A percentile compares a stretch with the other conserved stretches of the same genome.
Evolutionary conservation across 2,329 filamentous ascomycete genomes (phyloP).

Genomic region (Davidsoniella neocaledoniae): DNA sequence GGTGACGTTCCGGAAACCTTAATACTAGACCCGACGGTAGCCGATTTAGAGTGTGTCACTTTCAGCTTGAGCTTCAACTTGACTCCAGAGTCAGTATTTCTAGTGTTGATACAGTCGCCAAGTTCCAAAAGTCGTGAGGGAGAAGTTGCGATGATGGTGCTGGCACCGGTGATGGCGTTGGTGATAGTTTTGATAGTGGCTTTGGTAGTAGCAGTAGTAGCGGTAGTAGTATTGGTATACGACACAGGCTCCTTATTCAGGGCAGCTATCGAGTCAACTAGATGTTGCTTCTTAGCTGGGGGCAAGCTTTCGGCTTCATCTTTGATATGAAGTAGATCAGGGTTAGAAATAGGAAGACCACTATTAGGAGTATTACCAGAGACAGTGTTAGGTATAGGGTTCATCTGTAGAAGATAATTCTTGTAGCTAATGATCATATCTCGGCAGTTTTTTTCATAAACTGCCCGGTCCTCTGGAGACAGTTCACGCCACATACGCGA

Average conservation of each 20-base stretch:
- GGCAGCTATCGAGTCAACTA: no score
- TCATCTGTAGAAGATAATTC: slow-evolving; percentile 16
- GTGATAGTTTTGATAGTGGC: not conserved
- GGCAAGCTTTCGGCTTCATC: no score
- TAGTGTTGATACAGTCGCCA: no score
- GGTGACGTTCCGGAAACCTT: no score
- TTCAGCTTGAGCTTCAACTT: slow-evolving; percentile 2
- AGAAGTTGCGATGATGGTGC: not conserved
- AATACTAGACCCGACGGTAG: not conserved
- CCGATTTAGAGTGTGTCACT: not conserved
- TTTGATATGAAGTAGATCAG: not conserved
- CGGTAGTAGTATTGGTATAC: not conserved
- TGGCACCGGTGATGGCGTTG: not conserved
- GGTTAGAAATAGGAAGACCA: not conserved
- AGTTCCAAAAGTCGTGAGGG: no score
- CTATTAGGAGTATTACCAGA: not conserved
- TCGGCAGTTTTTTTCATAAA: slow-evolving; percentile 50
- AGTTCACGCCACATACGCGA: slow-evolving; percentile 85
- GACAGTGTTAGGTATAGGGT: not conserved
- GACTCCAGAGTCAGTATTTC: not conserved
- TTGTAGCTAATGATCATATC: slow-evolving; percentile 42
- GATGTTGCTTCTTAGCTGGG: not conserved
- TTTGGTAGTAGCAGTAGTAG: not conserved
- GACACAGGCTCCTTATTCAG: no score
- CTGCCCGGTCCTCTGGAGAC: slow-evolving; percentile 57